Conservation (phyloP, 805 yeast genomes). For the Kluyveromyces lactis region DNA sequence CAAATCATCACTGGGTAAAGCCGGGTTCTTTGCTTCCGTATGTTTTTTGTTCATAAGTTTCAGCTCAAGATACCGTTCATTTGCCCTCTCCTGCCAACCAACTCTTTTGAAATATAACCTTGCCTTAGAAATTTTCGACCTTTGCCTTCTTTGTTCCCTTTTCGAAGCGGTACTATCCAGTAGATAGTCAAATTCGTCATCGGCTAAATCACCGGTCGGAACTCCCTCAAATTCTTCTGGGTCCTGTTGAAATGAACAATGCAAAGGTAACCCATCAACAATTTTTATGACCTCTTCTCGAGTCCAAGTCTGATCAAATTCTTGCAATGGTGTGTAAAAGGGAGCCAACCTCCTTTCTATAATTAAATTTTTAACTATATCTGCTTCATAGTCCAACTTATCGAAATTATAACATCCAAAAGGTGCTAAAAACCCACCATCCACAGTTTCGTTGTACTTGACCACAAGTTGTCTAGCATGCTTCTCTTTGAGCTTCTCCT, state of each 20-base stretch:
- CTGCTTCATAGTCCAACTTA: slow-evolving; percentile 64
- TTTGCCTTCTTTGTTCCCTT: slow-evolving; percentile 24
- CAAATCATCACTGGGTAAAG: slow-evolving; percentile 33
- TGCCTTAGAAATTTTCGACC: slow-evolving; percentile 26
- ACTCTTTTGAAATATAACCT: slow-evolving; percentile 33
- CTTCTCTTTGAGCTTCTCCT: slow-evolving; percentile 41
- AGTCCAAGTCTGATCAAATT: slow-evolving; percentile 63
- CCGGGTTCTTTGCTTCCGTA: slow-evolving; percentile 35
- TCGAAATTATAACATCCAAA: slow-evolving; percentile 75
- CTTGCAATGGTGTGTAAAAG: slow-evolving; percentile 82
- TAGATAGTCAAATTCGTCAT: slow-evolving; percentile 22
- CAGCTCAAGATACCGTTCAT: slow-evolving; percentile 50
- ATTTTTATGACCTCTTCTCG: slow-evolving; percentile 55
- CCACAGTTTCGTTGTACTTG: slow-evolving; percentile 61
- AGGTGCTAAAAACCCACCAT: slow-evolving; percentile 92
- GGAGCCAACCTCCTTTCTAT: slow-evolving; percentile 74
- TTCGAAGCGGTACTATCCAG: slow-evolving; percentile 23
- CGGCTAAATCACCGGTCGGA: slow-evolving; percentile 24
- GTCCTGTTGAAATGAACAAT: slow-evolving; percentile 39
- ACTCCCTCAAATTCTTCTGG: slow-evolving; percentile 29
- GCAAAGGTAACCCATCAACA: slow-evolving; percentile 45
- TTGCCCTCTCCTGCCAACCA: slow-evolving; percentile 48
- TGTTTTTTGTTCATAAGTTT: slow-evolving; percentile 35
- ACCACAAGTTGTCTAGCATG: slow-evolving; percentile 55
- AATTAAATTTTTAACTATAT: slow-evolving; percentile 63